Conservation (phyloP, 73 alveolate species). For the Paramecium caudatum region DNA sequence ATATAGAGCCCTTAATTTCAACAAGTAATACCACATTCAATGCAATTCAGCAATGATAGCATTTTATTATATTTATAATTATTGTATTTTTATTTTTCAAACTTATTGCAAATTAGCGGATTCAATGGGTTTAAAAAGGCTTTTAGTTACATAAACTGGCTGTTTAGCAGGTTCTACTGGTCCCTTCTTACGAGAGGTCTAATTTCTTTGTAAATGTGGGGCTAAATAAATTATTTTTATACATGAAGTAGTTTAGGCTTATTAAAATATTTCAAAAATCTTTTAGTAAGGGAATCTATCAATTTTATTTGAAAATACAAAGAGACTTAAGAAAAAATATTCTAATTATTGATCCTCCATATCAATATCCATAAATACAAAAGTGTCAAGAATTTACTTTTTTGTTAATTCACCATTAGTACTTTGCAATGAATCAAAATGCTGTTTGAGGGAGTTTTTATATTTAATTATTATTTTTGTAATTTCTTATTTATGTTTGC, state of each 20-base stretch:
- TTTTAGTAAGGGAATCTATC: slow-evolving; percentile 54
- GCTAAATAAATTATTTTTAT: background rate
- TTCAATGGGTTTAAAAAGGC: background rate
- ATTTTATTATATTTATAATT: slow-evolving; percentile 3
- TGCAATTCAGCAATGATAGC: background rate
- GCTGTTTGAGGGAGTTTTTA: slow-evolving; percentile 40
- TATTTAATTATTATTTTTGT: background rate
- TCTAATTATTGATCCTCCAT: background rate
- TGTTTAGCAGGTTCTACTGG: background rate
- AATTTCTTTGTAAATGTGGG: background rate
- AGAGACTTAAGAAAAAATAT: slow-evolving; percentile 29
- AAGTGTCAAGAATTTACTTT: slow-evolving; percentile 29
- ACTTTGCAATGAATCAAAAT: slow-evolving; percentile 52
- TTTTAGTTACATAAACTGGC: slow-evolving; percentile 20
- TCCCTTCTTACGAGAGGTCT: background rate
- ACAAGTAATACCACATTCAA: slow-evolving; percentile 28
- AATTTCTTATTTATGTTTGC: slow-evolving; percentile 41
- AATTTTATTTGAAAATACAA: slow-evolving; percentile 46
- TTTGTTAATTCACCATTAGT: slow-evolving; percentile 55
- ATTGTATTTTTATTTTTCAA: background rate
- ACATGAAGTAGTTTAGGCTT: background rate
- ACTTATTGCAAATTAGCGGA: slow-evolving; percentile 8
- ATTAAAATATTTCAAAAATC: slow-evolving; percentile 59
- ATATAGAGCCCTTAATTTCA: background rate
- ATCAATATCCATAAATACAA: slow-evolving; percentile 63